Conservation (phyloP, 371 early-diverging fungal species). For the Mortierella sp. region DNA sequence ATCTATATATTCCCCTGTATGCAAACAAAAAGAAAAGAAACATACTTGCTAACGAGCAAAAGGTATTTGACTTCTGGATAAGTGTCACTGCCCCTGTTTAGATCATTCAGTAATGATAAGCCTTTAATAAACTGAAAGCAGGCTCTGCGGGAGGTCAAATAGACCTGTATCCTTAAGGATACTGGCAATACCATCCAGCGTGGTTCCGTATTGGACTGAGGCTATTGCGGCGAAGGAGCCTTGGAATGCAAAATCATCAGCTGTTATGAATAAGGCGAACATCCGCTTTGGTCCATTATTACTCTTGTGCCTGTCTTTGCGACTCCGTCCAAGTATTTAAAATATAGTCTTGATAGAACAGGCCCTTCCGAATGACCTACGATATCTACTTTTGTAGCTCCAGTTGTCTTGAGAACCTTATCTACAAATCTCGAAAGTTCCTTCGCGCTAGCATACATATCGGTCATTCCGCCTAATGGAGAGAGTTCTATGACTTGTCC, state of each 20-base stretch:
- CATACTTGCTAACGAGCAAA: constrained; percentile 23
- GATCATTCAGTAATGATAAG: constrained; percentile 4
- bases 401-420: constrained; percentile 21
- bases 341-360: background rate
- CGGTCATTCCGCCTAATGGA: background rate
- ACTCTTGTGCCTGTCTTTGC: background rate
- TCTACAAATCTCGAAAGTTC: constrained; percentile 25
- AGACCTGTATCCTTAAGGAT: background rate
- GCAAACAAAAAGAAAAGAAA: background rate
- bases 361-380: constrained; percentile 17
- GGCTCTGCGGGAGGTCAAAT: background rate
- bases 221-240: constrained; percentile 14
- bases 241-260: background rate
- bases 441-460: constrained; percentile 19
- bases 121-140: constrained; percentile 5
- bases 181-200: background rate
- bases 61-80: constrained; percentile 26
- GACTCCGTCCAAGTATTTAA: background rate
- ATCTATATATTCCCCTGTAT: background rate
- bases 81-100: constrained; percentile 27
- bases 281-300: no score
- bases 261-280: no score
- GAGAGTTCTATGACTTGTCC: constrained; percentile 10
- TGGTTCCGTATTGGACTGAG: constrained; percentile 22
- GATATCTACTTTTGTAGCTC: constrained; percentile 26